Evolutionary conservation across 371 early-diverging fungal genomes (phyloP).

Genomic region (Mucor sp.): DNA sequence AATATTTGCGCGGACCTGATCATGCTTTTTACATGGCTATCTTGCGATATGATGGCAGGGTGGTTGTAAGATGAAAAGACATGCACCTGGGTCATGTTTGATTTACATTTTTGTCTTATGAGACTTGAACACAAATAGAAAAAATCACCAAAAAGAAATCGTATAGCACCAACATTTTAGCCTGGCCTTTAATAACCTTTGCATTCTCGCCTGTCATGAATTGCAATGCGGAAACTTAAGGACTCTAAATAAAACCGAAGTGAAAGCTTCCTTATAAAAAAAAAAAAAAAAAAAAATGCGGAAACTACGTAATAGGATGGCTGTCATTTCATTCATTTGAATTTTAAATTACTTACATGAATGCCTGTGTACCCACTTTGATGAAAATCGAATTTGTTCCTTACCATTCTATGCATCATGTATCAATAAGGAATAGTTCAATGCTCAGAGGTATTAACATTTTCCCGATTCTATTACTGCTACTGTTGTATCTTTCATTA

Average conservation of each 20-base stretch:
- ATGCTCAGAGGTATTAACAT: neutral
- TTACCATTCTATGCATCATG: neutral
- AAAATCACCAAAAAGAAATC: neutral
- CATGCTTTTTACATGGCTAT: neutral
- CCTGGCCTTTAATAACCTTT: neutral
- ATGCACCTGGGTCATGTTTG: neutral
- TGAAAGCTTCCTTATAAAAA: no score
- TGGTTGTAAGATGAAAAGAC: neutral
- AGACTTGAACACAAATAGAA: neutral
- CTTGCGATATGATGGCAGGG: neutral
- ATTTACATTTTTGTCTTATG: neutral
- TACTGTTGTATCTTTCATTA: no score
- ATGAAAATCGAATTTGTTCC: neutral
- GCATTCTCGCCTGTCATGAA: neutral
- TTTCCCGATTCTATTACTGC: neutral
- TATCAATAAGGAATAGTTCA: neutral
- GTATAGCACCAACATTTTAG: neutral
- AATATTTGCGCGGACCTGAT: neutral
- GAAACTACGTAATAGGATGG: neutral
- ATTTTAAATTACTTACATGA: neutral
- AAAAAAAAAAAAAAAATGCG: no score
- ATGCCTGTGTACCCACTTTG: neutral
- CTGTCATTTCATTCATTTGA: neutral
- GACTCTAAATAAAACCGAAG: no score
- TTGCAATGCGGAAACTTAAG: neutral